These are phyloP conservation scores for Moricandia arvensis DNA, from an alignment of 345 rosid genomes.

Conservation along the genomic window DNA sequence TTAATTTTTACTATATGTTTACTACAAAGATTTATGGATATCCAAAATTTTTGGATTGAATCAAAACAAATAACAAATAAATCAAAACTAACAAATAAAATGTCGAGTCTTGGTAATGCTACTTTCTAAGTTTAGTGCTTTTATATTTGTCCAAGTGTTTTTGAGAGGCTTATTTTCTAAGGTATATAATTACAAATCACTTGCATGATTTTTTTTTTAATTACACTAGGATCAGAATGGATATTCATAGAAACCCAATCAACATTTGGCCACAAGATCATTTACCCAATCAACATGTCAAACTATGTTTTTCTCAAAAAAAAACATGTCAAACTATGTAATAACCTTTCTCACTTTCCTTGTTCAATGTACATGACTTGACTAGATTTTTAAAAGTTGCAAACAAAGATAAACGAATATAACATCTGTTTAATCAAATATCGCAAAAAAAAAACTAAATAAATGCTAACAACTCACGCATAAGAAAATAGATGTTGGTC, in stretches of 20 bases:
- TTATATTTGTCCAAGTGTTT: not conserved
- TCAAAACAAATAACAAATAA: no score
- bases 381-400: not conserved
- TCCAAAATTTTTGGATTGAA: no score
- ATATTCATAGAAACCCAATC: not conserved
- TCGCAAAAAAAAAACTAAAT: not conserved
- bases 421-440: not conserved
- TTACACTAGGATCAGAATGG: not conserved
- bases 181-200: not conserved
- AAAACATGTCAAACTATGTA: not conserved
- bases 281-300: not conserved
- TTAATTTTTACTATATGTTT: no score
- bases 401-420: not conserved
- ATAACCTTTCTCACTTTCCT: not conserved
- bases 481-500: not conserved
- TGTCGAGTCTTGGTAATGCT: no score
- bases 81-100: no score
- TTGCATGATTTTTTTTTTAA: not conserved
- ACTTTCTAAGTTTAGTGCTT: no score
- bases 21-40: no score
- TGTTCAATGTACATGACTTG: not conserved
- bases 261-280: not conserved
- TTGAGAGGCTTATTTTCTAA: not conserved
- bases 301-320: no score
- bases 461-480: not conserved